Conservation (phyloP, 2,329 filamentous ascomycete genomes). For the Clonostachys byssicola region DNA sequence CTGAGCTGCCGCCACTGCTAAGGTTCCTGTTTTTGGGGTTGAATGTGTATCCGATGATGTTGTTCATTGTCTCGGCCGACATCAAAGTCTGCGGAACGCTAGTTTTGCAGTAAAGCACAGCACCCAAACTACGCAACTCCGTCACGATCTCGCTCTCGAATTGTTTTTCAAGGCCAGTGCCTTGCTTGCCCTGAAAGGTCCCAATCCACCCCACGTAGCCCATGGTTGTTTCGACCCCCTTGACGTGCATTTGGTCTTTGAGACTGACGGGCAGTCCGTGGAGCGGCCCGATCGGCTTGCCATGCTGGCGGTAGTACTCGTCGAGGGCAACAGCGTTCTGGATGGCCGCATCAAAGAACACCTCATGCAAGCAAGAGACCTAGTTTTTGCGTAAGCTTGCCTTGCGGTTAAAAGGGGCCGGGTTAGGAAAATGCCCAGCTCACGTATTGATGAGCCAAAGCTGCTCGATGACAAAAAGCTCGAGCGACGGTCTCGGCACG, state of each 20-base stretch:
- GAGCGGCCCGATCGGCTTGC: constrained; percentile 48
- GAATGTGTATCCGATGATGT: constrained; percentile 23
- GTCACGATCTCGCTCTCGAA: no score
- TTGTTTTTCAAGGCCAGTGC: no score
- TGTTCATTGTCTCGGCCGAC: constrained; percentile 21
- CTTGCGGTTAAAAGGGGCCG: no score
- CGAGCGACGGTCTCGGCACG: constrained; percentile 4
- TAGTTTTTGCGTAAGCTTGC: constrained; percentile 24
- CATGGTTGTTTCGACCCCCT: constrained; percentile 41
- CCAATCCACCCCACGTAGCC: constrained; percentile 19
- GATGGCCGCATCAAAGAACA: constrained; percentile 45
- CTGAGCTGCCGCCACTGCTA: constrained; percentile 26
- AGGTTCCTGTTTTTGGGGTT: constrained; percentile 26
- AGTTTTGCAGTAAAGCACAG: constrained; percentile 15
- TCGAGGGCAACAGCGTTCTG: constrained; percentile 38
- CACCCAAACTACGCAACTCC: neutral
- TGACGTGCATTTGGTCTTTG: constrained; percentile 33
- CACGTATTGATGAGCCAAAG: constrained; percentile 23
- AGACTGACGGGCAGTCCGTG: constrained; percentile 52
- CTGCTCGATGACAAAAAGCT: constrained; percentile 10
- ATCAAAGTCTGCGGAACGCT: constrained; percentile 14
- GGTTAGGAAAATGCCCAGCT: no score
- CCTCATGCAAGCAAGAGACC: constrained; percentile 32
- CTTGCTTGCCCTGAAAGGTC: no score
- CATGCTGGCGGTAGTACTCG: constrained; percentile 26